Evolutionary conservation across 495 filamentous ascomycete species (phyloP).

Genomic region (Coniosporium apollinis): DNA sequence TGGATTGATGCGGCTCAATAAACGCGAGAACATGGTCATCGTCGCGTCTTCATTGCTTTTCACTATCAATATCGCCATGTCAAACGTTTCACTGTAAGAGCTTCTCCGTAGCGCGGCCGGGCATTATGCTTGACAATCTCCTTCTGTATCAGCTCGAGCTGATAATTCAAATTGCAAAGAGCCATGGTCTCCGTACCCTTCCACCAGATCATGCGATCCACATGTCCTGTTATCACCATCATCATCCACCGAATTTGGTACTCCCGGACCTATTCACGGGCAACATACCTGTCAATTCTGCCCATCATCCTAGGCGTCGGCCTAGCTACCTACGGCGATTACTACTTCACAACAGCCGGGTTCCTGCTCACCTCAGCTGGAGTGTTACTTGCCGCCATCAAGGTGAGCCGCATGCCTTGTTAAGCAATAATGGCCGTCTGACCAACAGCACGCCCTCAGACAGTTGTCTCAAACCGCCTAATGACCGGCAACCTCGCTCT

Average conservation of each 20-base stretch:
- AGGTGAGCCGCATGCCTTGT: conserved; percentile 10
- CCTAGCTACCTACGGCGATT: conserved; percentile 40
- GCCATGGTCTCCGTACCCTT: conserved; percentile 40
- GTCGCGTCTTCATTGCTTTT: conserved; percentile 38
- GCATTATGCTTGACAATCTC: too few species aligned
- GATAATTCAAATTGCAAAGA: too few species aligned
- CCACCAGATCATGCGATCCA: conserved; percentile 42
- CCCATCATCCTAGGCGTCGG: conserved; percentile 39
- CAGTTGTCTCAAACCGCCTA: conserved; percentile 38
- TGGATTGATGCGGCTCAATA: conserved; percentile 27
- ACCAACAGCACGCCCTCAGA: conserved; percentile 11
- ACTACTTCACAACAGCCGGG: conserved; percentile 35
- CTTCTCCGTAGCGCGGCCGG: too few species aligned
- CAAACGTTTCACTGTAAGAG: conserved; percentile 33
- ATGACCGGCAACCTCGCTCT: conserved; percentile 35
- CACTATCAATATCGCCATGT: conserved; percentile 43
- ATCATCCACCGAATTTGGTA: conserved; percentile 36
- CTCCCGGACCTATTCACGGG: conserved; percentile 27
- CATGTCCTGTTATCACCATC: conserved; percentile 36
- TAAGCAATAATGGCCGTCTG: neutral
- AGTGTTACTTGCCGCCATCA: conserved; percentile 35
- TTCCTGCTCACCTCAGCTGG: conserved; percentile 37
- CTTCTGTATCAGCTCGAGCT: too few species aligned
- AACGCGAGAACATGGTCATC: conserved; percentile 29
- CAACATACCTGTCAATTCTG: conserved; percentile 38